A percentile compares a stretch with the other conserved stretches of the same genome.
phyloP scores from a whole-genome alignment of 23 red algal genomes.

The Cyanidium caldarium region DNA sequence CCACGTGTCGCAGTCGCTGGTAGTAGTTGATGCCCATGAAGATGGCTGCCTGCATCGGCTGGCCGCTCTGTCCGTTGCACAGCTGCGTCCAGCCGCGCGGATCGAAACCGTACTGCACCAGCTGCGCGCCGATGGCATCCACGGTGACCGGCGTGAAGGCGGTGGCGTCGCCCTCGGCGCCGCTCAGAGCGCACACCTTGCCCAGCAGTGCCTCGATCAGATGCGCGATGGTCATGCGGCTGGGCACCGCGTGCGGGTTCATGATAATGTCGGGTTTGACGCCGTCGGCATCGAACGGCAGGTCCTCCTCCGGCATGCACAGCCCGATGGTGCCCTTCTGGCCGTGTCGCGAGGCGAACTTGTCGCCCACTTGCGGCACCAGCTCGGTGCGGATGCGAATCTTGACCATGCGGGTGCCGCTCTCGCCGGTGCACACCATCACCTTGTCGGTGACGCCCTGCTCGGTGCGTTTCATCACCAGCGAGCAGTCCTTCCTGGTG shows the following conservation, averaged over 20 bases:
- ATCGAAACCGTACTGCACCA: conserved; percentile 61
- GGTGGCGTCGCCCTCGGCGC: conserved; percentile 90
- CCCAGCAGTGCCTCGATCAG: conserved; percentile 84
- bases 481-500: conserved; percentile 76
- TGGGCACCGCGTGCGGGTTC: conserved; percentile 97
- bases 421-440: conserved; percentile 65
- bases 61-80: conserved; percentile 86
- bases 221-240: conserved; percentile 96
- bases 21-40: conserved; percentile 97
- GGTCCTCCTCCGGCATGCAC: conserved; percentile 84
- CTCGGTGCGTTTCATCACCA: conserved; percentile 77
- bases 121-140: conserved; percentile 45
- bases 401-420: conserved; percentile 60
- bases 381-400: conserved; percentile 77
- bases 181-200: conserved; percentile 79
- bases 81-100: conserved; percentile 96
- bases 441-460: conserved; percentile 86
- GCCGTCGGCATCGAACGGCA: conserved; percentile 89
- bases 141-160: conserved; percentile 83
- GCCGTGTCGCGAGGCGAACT: conserved; percentile 93
- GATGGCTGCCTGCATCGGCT: conserved; percentile 89
- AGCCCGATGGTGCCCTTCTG: conserved; percentile 97
- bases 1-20: conserved; percentile 95
- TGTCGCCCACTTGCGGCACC: conserved; percentile 93
- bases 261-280: conserved; percentile 97